A percentile compares a stretch with the other conserved stretches of the same genome.
Conservation (phyloP, 2,329 filamentous ascomycete species). For the Xylariales sp. region DNA sequence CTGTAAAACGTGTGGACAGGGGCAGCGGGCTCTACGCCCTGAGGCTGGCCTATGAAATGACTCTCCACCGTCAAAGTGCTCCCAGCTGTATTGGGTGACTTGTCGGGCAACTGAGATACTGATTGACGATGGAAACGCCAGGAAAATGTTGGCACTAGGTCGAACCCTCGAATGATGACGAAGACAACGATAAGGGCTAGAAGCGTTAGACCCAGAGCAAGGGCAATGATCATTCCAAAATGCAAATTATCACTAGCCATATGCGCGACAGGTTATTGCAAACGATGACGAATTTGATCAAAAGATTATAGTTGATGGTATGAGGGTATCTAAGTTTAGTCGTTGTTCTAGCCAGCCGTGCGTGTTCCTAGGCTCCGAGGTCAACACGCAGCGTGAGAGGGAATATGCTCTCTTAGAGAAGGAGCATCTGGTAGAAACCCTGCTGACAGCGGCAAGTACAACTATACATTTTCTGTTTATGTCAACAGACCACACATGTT, state of each 20-base stretch:
- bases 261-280: not conserved
- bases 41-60: not conserved
- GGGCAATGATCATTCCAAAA: slow-evolving; percentile 5
- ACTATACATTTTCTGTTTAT: no score
- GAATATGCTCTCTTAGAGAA: no score
- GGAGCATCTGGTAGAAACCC: no score
- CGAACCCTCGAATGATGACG: slow-evolving; percentile 6
- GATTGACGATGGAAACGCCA: no score
- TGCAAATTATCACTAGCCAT: slow-evolving; percentile 2
- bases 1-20: not conserved
- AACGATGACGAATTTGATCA: no score
- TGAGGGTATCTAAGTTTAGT: no score
- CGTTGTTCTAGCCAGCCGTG: no score
- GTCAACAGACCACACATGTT: no score
- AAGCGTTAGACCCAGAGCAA: not conserved
- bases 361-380: no score
- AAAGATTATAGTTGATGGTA: not conserved
- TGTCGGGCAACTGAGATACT: no score
- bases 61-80: not conserved
- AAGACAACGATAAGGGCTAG: not conserved
- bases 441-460: no score
- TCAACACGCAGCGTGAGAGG: no score
- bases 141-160: slow-evolving; percentile 1
- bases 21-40: not conserved
- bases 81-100: not conserved